Evolutionary conservation across 345 rosid species (phyloP).

Genomic region (Psidium guajava): DNA sequence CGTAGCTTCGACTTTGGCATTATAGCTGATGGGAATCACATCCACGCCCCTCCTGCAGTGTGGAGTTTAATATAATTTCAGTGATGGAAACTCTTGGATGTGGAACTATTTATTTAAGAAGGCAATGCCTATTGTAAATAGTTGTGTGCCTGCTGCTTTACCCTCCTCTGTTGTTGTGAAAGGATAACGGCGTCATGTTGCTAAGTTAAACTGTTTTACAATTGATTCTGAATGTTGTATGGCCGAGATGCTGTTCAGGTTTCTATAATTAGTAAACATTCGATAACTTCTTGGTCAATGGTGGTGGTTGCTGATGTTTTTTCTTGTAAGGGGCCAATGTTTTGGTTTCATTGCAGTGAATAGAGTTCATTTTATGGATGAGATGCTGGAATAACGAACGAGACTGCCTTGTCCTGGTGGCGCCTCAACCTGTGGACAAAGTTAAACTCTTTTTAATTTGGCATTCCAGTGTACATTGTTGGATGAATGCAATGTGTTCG

Average conservation of each 20-base stretch:
- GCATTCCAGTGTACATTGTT: background rate
- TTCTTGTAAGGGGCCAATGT: background rate
- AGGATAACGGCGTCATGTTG: background rate
- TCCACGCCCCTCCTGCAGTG: background rate
- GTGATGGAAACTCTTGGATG: background rate
- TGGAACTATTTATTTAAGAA: slow-evolving; percentile 4
- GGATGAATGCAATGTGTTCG: background rate
- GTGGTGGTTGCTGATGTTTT: background rate
- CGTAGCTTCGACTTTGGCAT: background rate
- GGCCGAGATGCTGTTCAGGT: background rate
- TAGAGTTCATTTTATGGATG: background rate
- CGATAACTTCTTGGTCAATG: background rate
- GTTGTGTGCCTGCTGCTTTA: background rate
- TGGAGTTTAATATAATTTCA: background rate
- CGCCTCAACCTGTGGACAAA: background rate
- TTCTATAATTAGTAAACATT: background rate
- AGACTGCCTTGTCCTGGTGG: background rate
- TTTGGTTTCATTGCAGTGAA: background rate
- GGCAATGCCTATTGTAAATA: slow-evolving; percentile 2
- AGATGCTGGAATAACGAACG: background rate
- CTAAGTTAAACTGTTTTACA: background rate
- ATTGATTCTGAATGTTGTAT: background rate
- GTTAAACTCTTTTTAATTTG: background rate
- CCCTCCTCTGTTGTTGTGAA: background rate
- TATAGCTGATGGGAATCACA: background rate